Base-by-base conservation (phyloP, 1,139 yeast genomes). In the Citeromyces hawaiiensis region DNA sequence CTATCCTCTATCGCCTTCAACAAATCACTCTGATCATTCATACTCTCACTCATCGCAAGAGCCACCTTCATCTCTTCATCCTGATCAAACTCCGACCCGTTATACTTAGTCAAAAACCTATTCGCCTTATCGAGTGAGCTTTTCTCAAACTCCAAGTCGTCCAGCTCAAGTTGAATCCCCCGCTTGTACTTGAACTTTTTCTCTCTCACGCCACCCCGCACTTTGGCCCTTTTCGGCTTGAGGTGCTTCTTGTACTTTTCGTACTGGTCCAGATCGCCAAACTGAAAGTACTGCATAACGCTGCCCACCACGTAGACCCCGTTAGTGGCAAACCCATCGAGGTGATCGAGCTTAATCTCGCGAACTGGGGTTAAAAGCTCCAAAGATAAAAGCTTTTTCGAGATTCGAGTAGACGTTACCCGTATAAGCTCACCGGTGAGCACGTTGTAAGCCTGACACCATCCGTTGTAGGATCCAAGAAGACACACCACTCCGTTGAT, bases 401-500 rank as follows among this genome's bases (percentile, higher is more conserved):
- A 71, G 30, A 67, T 63, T 41, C 70, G 63, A 3, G 64, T 54
- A 7, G 72, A 64, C 5, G 70, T 69, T 21, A 68, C 68, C 41
- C 76, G 59, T 13, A 76, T 51, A 36, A 62, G 64, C 36, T 64
- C 67, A 2, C 91, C 91, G 0, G 76, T 75, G 40, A 75, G 63
- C 0, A 74, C 65, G 51, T 85, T 83, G 54, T 74, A 74, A 18
- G 82, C 59, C 39, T 76, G 72, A 4, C 77, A 68, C 44, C 64
- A 66, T 15, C 91, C 91, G 46, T 76, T 70, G 47, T 68, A 70
- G 2, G 83, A 82, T 0, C 83, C 82, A 2, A 77, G 62, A 1
- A 76, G 63, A 5, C 80, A 58, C 3, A 80, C 68, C 16, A 55
- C 46, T 0, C 67, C 52, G 41, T 63, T 65, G 30, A 45, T 61